A percentile compares a stretch with the other conserved stretches of the same genome.
These are phyloP conservation scores for Corrigiola litoralis DNA, from an alignment of 179 eudicot species.

Conservation along the genomic window DNA sequence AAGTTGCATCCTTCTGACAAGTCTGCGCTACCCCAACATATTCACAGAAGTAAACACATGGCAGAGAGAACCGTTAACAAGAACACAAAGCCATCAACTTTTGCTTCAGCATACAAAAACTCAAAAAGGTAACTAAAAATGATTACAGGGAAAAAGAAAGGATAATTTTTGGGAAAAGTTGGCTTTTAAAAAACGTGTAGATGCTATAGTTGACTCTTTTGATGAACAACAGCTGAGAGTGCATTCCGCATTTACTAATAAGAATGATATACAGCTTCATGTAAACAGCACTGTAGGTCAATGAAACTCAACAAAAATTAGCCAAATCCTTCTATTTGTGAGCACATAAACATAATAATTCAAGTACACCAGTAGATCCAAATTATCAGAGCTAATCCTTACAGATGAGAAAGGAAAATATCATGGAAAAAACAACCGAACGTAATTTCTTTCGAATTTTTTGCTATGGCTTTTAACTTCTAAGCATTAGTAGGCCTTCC, in stretches of 20 bases:
- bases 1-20: background rate
- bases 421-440: too few relatives aligned
- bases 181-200: background rate
- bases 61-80: background rate
- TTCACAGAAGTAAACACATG: background rate
- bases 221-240: background rate
- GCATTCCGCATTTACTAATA: background rate
- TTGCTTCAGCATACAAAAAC: background rate
- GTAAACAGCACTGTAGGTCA: background rate
- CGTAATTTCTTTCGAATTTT: too few relatives aligned
- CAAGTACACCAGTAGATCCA: background rate
- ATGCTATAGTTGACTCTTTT: background rate
- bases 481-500: background rate
- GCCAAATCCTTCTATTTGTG: background rate
- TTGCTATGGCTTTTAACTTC: background rate
- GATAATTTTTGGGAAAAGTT: background rate
- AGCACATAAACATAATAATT: background rate
- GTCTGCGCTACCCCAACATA: background rate
- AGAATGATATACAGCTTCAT: background rate
- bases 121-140: background rate
- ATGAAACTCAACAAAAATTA: background rate
- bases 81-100: too few relatives aligned
- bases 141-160: background rate
- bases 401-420: too few relatives aligned
- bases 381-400: background rate